Conservation (phyloP, 352 stramenopile genomes). For the Pythium phragmitis region DNA sequence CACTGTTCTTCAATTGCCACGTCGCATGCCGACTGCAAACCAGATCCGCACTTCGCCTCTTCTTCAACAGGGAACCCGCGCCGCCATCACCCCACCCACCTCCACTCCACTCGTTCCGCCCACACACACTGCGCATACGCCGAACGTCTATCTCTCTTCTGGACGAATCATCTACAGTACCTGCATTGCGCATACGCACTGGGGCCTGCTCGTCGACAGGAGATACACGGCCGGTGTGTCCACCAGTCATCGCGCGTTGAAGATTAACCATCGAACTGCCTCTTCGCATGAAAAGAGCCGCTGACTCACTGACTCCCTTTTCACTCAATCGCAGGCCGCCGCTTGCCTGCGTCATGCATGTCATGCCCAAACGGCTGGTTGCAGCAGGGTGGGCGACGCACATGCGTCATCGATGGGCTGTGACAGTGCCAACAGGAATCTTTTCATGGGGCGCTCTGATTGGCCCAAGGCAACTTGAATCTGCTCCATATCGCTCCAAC, state of each 20-base stretch:
- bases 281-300: background rate
- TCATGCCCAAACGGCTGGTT: slow-evolving; percentile 9
- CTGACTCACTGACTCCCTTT: background rate
- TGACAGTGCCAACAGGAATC: slow-evolving; percentile 26
- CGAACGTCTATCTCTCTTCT: background rate
- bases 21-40: background rate
- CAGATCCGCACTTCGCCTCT: background rate
- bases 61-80: background rate
- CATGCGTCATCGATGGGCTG: slow-evolving; percentile 19
- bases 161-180: background rate
- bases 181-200: background rate
- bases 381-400: slow-evolving; percentile 14
- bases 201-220: background rate
- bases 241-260: background rate
- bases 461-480: slow-evolving; percentile 26
- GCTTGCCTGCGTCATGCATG: slow-evolving; percentile 1
- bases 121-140: background rate
- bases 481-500: slow-evolving; percentile 18
- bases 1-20: background rate
- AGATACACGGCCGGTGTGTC: background rate
- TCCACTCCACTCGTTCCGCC: too few species aligned
- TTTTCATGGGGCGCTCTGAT: slow-evolving; percentile 13
- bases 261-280: background rate
- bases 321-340: slow-evolving; percentile 7
- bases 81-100: background rate